These are phyloP conservation scores for Naganishia randhawae DNA, from an alignment of 768 basidiomycete genomes.

Conservation along the genomic window DNA sequence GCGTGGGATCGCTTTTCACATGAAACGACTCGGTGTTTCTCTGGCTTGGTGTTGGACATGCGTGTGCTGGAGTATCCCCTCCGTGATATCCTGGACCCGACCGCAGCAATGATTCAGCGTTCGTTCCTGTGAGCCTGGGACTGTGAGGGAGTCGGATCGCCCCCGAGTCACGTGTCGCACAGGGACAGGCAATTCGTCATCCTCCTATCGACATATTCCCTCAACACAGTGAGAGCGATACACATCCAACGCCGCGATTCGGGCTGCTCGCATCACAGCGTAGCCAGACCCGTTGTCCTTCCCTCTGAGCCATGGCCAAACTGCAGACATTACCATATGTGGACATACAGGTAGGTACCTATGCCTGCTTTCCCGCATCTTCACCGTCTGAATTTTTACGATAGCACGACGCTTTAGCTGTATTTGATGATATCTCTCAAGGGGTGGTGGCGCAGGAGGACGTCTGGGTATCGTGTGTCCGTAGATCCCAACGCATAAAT, in stretches of 20 bases:
- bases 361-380: neutral
- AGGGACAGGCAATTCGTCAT: no score
- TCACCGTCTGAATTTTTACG: slow-evolving; percentile 58
- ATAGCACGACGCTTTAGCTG: slow-evolving; percentile 61
- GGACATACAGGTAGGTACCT: slow-evolving; percentile 45
- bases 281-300: neutral
- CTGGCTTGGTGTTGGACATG: no score
- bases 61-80: no score
- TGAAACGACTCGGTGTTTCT: neutral
- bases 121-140: no score
- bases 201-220: no score
- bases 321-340: slow-evolving; percentile 39
- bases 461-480: slow-evolving; percentile 67
- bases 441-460: slow-evolving; percentile 60
- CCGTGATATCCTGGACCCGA: no score
- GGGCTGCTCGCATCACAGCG: no score
- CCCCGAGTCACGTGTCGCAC: no score
- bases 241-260: neutral
- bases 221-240: neutral
- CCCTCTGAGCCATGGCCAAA: neutral
- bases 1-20: neutral
- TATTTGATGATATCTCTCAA: slow-evolving; percentile 63
- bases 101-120: no score
- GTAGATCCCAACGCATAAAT: slow-evolving; percentile 20
- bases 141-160: no score